Percentiles rank a stretch among this genome's conserved stretches.
Conservation (phyloP, 164 flowering plant genomes). For the Sedum album region DNA sequence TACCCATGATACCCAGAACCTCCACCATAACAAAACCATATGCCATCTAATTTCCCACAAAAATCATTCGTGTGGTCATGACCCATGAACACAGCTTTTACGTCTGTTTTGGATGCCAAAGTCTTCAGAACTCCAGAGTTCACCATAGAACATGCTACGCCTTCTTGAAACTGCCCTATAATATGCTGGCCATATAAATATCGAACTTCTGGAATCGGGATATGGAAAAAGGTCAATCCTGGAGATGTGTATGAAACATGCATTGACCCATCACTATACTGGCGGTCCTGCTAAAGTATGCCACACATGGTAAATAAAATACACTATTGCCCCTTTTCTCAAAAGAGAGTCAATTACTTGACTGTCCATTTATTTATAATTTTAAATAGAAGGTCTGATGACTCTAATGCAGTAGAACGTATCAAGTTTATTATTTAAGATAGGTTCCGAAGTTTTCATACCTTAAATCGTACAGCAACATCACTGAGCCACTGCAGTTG, state of each 20-base stretch:
- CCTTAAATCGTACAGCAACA: slow-evolving; percentile 38
- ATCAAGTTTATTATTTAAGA: too few species aligned
- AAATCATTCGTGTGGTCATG: slow-evolving; percentile 89
- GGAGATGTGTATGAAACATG: slow-evolving; percentile 19
- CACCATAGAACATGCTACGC: slow-evolving; percentile 57
- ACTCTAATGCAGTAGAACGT: too few species aligned
- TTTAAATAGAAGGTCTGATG: too few species aligned
- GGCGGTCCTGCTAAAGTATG: too few species aligned
- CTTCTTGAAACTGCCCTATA: slow-evolving; percentile 62
- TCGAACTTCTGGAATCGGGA: slow-evolving; percentile 81
- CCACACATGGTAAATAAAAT: too few species aligned
- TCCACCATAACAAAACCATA: slow-evolving; percentile 90
- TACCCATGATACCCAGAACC: slow-evolving; percentile 90
- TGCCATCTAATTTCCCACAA: slow-evolving; percentile 64
- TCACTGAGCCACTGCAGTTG: slow-evolving; percentile 70
- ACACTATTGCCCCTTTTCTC: too few species aligned
- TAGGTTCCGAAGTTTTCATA: too few species aligned
- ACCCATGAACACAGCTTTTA: slow-evolving; percentile 81
- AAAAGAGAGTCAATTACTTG: too few species aligned
- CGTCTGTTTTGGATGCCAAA: slow-evolving; percentile 48
- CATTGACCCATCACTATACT: slow-evolving; percentile 9
- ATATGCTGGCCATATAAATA: slow-evolving; percentile 32
- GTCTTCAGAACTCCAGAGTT: slow-evolving; percentile 68
- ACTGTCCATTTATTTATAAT: too few species aligned
- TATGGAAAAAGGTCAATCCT: slow-evolving; percentile 72